These are phyloP conservation scores for Trichocomaceae sp. DNA, from an alignment of 2,329 filamentous ascomycete genomes.

Conservation along the genomic window DNA sequence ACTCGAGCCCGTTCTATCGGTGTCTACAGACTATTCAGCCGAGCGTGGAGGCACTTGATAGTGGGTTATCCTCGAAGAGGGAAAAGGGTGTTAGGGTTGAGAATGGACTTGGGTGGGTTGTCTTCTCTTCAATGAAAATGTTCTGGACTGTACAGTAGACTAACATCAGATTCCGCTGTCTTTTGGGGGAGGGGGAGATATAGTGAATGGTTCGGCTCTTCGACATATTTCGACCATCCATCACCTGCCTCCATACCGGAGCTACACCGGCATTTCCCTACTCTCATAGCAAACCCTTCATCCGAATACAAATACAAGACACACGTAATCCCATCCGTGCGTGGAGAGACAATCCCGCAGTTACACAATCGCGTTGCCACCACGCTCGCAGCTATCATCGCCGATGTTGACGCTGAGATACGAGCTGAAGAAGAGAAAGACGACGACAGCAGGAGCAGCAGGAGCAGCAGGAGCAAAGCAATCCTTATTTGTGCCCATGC, in stretches of 20 bases:
- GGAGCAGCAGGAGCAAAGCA: slow-evolving; percentile 47
- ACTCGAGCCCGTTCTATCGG: slow-evolving; percentile 79
- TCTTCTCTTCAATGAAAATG: neutral
- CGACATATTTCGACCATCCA: slow-evolving; percentile 77
- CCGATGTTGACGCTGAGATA: slow-evolving; percentile 58
- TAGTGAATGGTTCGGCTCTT: slow-evolving; percentile 83
- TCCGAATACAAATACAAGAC: slow-evolving; percentile 48
- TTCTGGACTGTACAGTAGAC: neutral
- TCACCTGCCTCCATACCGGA: slow-evolving; percentile 59
- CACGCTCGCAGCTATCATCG: slow-evolving; percentile 63
- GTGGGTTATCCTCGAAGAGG: slow-evolving; percentile 13
- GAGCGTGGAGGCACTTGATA: slow-evolving; percentile 37
- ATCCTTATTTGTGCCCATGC: slow-evolving; percentile 85
- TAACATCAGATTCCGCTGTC: no score
- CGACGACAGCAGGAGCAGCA: slow-evolving; percentile 14
- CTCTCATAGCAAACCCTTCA: slow-evolving; percentile 44
- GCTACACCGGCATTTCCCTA: slow-evolving; percentile 60
- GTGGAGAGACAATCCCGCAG: slow-evolving; percentile 71
- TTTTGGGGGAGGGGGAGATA: no score
- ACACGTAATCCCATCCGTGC: slow-evolving; percentile 59
- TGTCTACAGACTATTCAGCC: slow-evolving; percentile 79
- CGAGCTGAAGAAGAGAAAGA: slow-evolving; percentile 27
- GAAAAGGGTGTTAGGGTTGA: slow-evolving; percentile 43
- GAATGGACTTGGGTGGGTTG: slow-evolving; percentile 45
- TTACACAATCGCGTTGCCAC: slow-evolving; percentile 74